Percentiles rank a stretch among this genome's conserved stretches.
phyloP scores from a whole-genome alignment of 495 filamentous ascomycete species.

The Achaetomiella virescens region DNA sequence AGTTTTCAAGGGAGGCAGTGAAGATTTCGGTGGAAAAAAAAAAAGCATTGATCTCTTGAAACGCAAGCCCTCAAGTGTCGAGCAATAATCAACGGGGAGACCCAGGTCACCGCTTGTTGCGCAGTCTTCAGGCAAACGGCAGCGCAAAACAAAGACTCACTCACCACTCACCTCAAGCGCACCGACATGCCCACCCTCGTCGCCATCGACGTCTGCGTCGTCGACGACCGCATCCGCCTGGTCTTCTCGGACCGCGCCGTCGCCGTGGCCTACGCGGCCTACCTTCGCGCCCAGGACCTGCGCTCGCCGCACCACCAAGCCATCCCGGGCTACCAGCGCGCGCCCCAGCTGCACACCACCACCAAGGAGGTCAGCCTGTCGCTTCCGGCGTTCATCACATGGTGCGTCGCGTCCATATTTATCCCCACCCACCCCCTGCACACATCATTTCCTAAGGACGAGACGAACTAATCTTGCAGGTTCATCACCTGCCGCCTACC shows the following conservation, averaged over 20 bases:
- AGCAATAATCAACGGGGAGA: too few species aligned
- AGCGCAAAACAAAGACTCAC: background rate
- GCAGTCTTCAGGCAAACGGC: background rate
- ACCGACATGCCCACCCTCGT: constrained; percentile 24
- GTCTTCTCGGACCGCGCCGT: constrained; percentile 30
- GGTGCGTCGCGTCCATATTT: constrained; percentile 6
- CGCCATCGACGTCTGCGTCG: constrained; percentile 28
- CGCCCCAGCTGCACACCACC: constrained; percentile 14
- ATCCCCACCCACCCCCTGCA: background rate
- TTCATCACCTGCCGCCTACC: constrained; percentile 34
- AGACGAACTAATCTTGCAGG: background rate
- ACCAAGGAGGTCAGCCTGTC: constrained; percentile 25
- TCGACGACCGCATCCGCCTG: constrained; percentile 24
- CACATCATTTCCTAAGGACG: background rate
- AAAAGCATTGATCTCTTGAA: too few species aligned
- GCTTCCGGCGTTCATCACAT: constrained; percentile 27
- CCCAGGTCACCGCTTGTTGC: background rate
- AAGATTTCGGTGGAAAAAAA: background rate
- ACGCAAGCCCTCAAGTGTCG: background rate
- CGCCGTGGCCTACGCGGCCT: constrained; percentile 25
- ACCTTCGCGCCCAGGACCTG: constrained; percentile 22
- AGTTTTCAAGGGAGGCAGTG: background rate
- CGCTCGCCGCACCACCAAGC: constrained; percentile 11
- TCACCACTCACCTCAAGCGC: background rate
- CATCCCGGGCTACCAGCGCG: constrained; percentile 19